phyloP scores from a whole-genome alignment of 495 filamentous ascomycete species.

The Aspergillus nanangensis region DNA sequence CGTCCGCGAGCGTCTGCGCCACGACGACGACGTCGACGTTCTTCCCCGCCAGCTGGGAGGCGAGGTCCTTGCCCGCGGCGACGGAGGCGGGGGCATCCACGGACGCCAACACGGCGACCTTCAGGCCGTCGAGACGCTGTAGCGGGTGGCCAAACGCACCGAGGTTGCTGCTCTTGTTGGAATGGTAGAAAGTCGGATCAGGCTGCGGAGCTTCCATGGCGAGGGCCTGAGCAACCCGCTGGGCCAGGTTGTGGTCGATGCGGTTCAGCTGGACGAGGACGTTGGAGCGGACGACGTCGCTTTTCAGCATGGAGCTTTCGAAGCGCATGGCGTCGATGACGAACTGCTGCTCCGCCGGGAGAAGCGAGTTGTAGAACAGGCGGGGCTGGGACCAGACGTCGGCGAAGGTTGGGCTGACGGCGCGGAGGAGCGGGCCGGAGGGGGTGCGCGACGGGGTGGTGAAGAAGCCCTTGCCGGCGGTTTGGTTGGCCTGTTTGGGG shows the following conservation, averaged over 20 bases:
- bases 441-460: slow-evolving; percentile 55
- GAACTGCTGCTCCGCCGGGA: slow-evolving; percentile 68
- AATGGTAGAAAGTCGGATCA: slow-evolving; percentile 63
- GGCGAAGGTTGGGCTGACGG: slow-evolving; percentile 58
- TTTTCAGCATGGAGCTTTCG: slow-evolving; percentile 58
- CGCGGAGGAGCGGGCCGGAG: slow-evolving; percentile 53
- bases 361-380: slow-evolving; percentile 73
- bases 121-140: slow-evolving; percentile 56
- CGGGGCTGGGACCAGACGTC: slow-evolving; percentile 76
- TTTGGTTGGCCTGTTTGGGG: slow-evolving; percentile 67
- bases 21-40: slow-evolving; percentile 59
- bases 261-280: slow-evolving; percentile 68
- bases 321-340: slow-evolving; percentile 76
- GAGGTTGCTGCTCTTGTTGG: slow-evolving; percentile 61
- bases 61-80: slow-evolving; percentile 44
- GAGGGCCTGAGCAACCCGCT: slow-evolving; percentile 59
- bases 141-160: slow-evolving; percentile 57
- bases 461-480: slow-evolving; percentile 69
- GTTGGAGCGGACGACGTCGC: slow-evolving; percentile 49
- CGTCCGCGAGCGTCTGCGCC: slow-evolving; percentile 51
- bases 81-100: slow-evolving; percentile 33
- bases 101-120: slow-evolving; percentile 62
- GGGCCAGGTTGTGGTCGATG: slow-evolving; percentile 64
- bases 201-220: slow-evolving; percentile 52
- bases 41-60: slow-evolving; percentile 33